These are phyloP conservation scores for Fagopyrum homotropicum DNA, from an alignment of 148 eudicot species.

Conservation along the genomic window DNA sequence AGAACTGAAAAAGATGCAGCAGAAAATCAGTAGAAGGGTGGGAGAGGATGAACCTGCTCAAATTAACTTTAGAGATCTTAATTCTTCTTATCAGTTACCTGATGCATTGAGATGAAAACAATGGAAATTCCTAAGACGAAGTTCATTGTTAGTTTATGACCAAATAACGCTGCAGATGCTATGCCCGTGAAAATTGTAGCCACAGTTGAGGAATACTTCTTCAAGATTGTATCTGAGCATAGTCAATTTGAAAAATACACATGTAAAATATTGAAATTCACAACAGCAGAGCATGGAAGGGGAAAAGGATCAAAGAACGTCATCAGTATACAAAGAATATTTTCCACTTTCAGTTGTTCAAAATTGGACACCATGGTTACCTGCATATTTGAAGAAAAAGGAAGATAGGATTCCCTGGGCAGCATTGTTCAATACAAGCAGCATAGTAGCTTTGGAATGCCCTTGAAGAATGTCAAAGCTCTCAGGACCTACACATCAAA, in stretches of 20 bases:
- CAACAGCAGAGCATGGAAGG: neutral
- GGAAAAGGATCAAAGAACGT: neutral
- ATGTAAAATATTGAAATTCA: neutral
- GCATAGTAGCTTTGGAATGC: conserved; percentile 64
- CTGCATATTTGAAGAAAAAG: conserved; percentile 71
- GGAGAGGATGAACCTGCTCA: neutral
- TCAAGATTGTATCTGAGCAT: conserved; percentile 73
- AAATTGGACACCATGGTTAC: conserved; percentile 16
- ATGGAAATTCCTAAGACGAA: conserved; percentile 86
- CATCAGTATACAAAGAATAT: neutral
- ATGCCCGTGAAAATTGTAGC: conserved; percentile 93
- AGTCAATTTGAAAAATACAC: conserved; percentile 9
- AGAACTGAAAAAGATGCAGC: conserved; percentile 50
- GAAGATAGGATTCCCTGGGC: conserved; percentile 64
- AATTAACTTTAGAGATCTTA: neutral
- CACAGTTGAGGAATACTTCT: conserved; percentile 93
- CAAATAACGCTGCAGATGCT: conserved; percentile 89
- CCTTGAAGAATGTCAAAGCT: conserved; percentile 58
- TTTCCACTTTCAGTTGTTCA: conserved; percentile 10
- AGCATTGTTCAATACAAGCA: conserved; percentile 58
- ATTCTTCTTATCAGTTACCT: conserved; percentile 40
- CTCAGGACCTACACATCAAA: conserved; percentile 42
- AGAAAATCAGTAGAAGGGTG: conserved; percentile 16
- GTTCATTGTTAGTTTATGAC: conserved; percentile 83
- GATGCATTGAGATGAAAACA: conserved; percentile 99